A percentile compares a stretch with the other conserved stretches of the same genome.
Evolutionary conservation across 2,329 filamentous ascomycete species (phyloP).

Genomic region (Venturia effusa): DNA sequence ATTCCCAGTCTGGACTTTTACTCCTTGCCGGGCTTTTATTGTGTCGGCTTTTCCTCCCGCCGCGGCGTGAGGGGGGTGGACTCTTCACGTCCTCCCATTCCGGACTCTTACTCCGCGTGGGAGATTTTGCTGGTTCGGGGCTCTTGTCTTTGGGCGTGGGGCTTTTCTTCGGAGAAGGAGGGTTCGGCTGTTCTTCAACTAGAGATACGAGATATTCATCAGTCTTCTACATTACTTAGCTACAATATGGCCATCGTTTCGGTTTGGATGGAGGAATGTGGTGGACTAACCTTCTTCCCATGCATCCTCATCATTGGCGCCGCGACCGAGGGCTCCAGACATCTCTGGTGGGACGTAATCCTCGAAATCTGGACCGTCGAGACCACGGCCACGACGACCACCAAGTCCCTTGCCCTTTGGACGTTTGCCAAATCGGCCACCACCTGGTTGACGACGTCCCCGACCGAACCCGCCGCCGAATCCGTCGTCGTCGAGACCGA

Average conservation of each 20-base stretch:
- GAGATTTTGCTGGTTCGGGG: not conserved
- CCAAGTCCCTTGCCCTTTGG: not conserved
- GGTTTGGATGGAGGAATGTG: not conserved
- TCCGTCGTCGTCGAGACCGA: not conserved
- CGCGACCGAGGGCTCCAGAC: not conserved
- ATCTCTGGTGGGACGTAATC: not conserved
- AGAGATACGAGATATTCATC: slow-evolving; percentile 1
- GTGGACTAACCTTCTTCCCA: slow-evolving; percentile 1
- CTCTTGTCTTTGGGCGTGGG: not conserved
- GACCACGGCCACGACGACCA: not conserved
- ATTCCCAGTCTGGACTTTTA: not conserved
- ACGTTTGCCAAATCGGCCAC: not conserved
- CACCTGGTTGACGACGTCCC: not conserved
- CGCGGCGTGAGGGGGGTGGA: not conserved
- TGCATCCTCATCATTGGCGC: not conserved
- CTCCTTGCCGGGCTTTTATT: not conserved
- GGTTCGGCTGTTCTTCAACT: not conserved
- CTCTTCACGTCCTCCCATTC: not conserved
- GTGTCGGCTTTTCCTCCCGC: not conserved
- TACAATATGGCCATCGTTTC: not conserved
- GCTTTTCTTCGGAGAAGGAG: not conserved
- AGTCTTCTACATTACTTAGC: not conserved
- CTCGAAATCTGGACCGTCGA: not conserved
- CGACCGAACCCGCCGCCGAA: not conserved
- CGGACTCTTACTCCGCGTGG: not conserved